Conservation (phyloP, 768 basidiomycete genomes). For the Pleurotus citrinopileatus region DNA sequence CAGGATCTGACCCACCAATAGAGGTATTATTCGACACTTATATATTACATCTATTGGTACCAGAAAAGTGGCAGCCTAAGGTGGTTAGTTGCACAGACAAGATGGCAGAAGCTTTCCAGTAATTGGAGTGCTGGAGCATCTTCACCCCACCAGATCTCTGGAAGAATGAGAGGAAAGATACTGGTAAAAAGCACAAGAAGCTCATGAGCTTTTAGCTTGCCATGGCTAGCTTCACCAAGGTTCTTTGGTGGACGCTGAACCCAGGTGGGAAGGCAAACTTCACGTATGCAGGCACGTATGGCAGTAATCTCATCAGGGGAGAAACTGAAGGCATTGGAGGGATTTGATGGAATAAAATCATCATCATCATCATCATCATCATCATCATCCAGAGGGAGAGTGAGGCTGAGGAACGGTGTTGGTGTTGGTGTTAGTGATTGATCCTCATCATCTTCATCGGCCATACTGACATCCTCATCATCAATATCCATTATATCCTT, state of each 20-base stretch:
- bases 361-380: slow-evolving; percentile 12
- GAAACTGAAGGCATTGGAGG: slow-evolving; percentile 14
- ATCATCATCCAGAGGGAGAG: slow-evolving; percentile 6
- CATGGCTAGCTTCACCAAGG: slow-evolving; percentile 27
- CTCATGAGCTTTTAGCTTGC: slow-evolving; percentile 31
- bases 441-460: not conserved
- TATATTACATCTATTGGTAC: too few relatives aligned
- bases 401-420: not conserved
- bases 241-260: slow-evolving; percentile 25
- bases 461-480: slow-evolving; percentile 9
- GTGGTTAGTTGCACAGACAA: slow-evolving; percentile 19
- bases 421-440: not conserved
- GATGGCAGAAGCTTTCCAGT: slow-evolving; percentile 20
- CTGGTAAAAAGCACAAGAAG: slow-evolving; percentile 22
- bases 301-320: slow-evolving; percentile 10
- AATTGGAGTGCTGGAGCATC: slow-evolving; percentile 10
- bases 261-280: slow-evolving; percentile 18
- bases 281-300: slow-evolving; percentile 18
- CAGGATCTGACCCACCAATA: too few relatives aligned
- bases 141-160: slow-evolving; percentile 22
- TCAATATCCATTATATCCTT: slow-evolving; percentile 15
- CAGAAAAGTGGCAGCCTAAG: too few relatives aligned
- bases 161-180: slow-evolving; percentile 27
- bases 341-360: not conserved
- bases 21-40: too few relatives aligned